Evolutionary conservation across 169 alveolate species (phyloP).

Genomic region (Cryptosporidium andersoni): DNA sequence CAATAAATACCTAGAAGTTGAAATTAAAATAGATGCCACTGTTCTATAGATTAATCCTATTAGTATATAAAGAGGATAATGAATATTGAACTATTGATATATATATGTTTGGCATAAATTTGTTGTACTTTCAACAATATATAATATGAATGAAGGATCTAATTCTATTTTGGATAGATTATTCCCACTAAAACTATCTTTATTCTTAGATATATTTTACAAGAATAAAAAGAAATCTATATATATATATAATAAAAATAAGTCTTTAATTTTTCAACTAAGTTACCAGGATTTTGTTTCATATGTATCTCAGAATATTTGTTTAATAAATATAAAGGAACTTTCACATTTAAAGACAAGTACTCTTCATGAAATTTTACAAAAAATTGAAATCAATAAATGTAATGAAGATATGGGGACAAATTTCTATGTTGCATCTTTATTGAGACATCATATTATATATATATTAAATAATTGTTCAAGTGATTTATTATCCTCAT

Average conservation of each 20-base stretch:
- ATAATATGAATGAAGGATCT: no score
- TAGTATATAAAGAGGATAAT: no score
- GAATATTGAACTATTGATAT: no score
- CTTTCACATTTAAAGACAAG: slow-evolving; percentile 15
- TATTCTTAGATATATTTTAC: no score
- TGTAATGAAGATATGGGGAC: background rate
- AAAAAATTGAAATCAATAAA: slow-evolving; percentile 6
- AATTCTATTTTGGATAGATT: no score
- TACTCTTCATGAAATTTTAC: slow-evolving; percentile 4
- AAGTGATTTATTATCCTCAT: background rate
- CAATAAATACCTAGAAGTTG: no score
- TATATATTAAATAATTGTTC: slow-evolving; percentile 2
- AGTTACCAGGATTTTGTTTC: slow-evolving; percentile 15
- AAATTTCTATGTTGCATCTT: background rate
- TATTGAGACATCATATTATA: slow-evolving; percentile 36
- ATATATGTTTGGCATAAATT: no score
- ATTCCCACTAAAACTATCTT: no score
- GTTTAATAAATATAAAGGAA: slow-evolving; percentile 19
- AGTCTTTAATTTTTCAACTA: background rate
- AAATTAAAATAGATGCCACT: no score
- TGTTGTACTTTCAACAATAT: no score
- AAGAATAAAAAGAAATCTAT: background rate
- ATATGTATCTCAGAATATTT: slow-evolving; percentile 31
- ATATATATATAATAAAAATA: background rate
- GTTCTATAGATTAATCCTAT: no score